Evolutionary conservation across 441 rosid species (phyloP), one percentile per base, ranked within the genome.

Genomic region (Raphanus hybrid): DNA sequence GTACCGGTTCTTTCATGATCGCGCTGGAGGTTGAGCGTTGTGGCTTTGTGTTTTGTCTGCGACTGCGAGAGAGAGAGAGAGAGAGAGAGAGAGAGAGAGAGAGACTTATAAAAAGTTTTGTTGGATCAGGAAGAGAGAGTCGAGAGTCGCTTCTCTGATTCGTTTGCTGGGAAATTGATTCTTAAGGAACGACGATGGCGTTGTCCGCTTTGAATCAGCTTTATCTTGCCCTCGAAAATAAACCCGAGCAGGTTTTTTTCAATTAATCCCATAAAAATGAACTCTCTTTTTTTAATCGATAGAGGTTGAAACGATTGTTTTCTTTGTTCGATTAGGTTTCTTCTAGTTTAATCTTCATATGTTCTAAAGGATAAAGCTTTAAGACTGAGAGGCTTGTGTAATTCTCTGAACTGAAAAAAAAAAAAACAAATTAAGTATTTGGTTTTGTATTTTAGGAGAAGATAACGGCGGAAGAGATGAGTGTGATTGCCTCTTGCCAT

Each of bases 231-330:
- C 82, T 79, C 62, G 70, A 71, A 0, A 5, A 59, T 11, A 78
- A 78, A 63, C 71, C 82, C 3, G 75, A 79, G n/a, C 23, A 63
- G 82, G 82, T 79, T 14, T 39, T 12, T 37, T 37, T 39, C 64
- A 61, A 48, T 15, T 15, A 63, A 20, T 15, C 32, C 41, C 3
- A 12, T 15, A 54, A 41, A 67, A 54, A 7, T 59, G 27, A 29
- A 58, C 65, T 55, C 58, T 54, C n/a, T n/a, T n/a, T 45, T 37
- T 34, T 59, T 5, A 5, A n/a, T 48, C 35, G 52, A 59, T 61
- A 8, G 18, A 15, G n/a, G 45, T 48, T 62, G 62, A n/a, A n/a
- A n/a, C n/a, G n/a, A n/a, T n/a, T n/a, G 62, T 32, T 48, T 15
- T 15, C 52, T 12, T 60, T 62, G 75, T 62, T 73, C 48, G n/a